Base-by-base conservation (phyloP, 2,329 filamentous ascomycete genomes). In the Coleophoma cylindrospora region DNA sequence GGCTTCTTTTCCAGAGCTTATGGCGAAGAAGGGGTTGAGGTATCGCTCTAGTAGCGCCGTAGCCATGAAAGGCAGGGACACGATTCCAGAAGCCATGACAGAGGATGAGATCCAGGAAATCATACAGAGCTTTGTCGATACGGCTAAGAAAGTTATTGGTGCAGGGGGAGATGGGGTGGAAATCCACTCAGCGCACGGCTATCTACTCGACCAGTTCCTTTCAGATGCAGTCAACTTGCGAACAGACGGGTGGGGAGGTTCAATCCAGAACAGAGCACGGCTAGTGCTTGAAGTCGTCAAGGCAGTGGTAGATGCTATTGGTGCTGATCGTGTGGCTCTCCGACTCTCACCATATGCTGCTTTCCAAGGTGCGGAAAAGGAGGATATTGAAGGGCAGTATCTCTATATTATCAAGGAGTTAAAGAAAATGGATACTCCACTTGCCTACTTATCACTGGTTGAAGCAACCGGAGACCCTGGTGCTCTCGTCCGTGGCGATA, bases 271-370 rank as follows among this genome's bases (percentile, higher is more conserved):
- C 48, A 46, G 61, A 50, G 59, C 70, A 50, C 62, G 76, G 19
- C 76, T 82, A 54, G 68, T 66, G 0, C 50, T 79, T 10, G 77
- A 81, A 53, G 71, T 79, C 21, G 34, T 68, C 46, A 66, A 69
- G 13, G 78, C 81, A 55, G 68, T 72, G 1, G 60, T 79, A 9
- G 73, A 77, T 54, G 66, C 79, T 13, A 73, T 73, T 40, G 57
- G 57, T 15, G 11, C 51, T 40, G 38, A 53, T 7, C 67, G 71
- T 7, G 69, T 74, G 2, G 79, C 74, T 0, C 73, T 85, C 32
- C 76, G 83, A 0, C 66, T 87, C 2, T 78, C 72, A 4, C 84
- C 84, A 0, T 86, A 74, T 68, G 76, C 73, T 48, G 67, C 67
- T 0, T 86, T 81, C 66, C 79, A 86, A 53, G 54, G 50, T 12